Evolutionary conservation across 805 yeast genomes (phyloP), one percentile per base, ranked within the genome.

Genomic region (Kuraishia piskuri): DNA sequence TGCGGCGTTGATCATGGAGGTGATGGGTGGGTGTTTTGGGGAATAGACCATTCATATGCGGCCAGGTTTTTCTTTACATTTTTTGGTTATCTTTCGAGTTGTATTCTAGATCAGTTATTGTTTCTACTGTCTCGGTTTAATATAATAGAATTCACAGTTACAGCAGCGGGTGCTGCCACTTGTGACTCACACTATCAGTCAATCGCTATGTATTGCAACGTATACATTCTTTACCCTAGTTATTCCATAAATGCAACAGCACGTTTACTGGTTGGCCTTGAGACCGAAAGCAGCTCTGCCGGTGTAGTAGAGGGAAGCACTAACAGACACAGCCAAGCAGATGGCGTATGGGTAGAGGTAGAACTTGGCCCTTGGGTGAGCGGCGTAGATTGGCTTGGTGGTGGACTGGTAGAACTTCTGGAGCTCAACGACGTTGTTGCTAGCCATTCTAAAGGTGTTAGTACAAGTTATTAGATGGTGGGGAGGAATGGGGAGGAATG

Each of bases 281-380:
- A 84, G 75, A 68, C 90, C 91, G 46, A 73, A 65, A 58, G 79
- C 64, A 61, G 94, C 94, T 76, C 90, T 83, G 62, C 82, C 88
- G 54, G 80, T 67, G 80, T 82, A 86, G 75, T 72, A 80, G 61
- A 84, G 74, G 56, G 94, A 86, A 56, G 80, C 78, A 55, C 76
- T 76, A 51, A 88, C 80, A 58, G 88, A 75, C 56, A 84, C 76
- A 53, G 88, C 73, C 70, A 88, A 84, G 56, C 83, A 75, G 57
- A 88, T 88, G 75, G 78, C 84, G 79, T 83, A 88, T 66, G 96
- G 95, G 73, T 83, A 84, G 60, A 88, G 78, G 67, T 84, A 70
- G 63, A 77, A 73, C 72, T 86, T 86, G 60, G 94, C 80, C 67
- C 83, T 79, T 65, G 86, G 86, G 69, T 78, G 80, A 37, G 70